Base-by-base conservation (phyloP, 1,139 yeast species). In the Debaryomyces sp. region DNA sequence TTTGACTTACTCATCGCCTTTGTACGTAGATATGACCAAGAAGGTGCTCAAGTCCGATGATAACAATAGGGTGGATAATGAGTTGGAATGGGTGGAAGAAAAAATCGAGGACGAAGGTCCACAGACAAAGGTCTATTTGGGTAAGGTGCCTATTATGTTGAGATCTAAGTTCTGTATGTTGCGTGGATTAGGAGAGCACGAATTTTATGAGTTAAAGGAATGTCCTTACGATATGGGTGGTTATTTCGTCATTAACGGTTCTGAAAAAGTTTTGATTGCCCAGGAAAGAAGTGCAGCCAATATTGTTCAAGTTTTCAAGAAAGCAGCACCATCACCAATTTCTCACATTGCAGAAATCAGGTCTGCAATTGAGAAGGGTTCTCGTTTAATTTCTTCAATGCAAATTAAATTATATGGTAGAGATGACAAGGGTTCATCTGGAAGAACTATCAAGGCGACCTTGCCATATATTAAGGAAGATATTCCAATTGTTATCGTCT, bases 211-310 rank as follows among this genome's bases (percentile, higher is more conserved):
- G 61, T 82, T 94, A 64, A 92, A 94, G 70, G 99, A 94, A 72
- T 94, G 99, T 73, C 99, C 99, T 27, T 94, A 89, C 70, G 99
- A 94, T 78, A 94, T 91, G 94, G 99, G 99, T 69, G 99, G 99
- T 54, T 94, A 94, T 71, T 94, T 94, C 66, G 95, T 94, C 60
- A 94, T 94, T 64, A 94, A 94, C 73, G 99, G 99, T 61, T 91
- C 97, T 23, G 99, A 94, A 70, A 94, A 94, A 71, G 99, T 94
- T 51, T 79, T 94, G 64, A 94, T 94, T 76, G 99, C 99, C 22
- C 99, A 94, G 73, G 99, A 94, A 73, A 84, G 99, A 72, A 86
- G 96, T 57, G 98, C 99, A 6, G 99, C 99, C 49, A 94, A 94
- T 66, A 94, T 94, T 60, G 99, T 94, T 38, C 99, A 94, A 73